phyloP scores from a whole-genome alignment of 768 basidiomycete species.

The Psilocybe sp. region DNA sequence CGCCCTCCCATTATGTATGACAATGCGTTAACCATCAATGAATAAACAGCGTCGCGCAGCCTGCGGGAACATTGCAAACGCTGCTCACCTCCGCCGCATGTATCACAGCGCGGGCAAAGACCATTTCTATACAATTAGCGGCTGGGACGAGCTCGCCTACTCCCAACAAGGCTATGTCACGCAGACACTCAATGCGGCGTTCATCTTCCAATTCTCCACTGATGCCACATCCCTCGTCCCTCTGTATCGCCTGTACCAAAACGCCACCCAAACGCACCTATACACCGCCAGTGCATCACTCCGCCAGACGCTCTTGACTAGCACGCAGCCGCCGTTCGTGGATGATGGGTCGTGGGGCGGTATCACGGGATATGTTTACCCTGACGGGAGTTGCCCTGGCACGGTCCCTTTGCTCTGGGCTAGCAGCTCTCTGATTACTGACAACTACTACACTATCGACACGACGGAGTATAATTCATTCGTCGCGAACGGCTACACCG shows the following conservation, averaged over 20 bases:
- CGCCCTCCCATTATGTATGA: too few relatives aligned
- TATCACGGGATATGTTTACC: conserved; percentile 7
- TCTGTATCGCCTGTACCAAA: conserved; percentile 6
- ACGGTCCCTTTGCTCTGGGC: not conserved
- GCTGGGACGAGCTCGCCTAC: conserved; percentile 3
- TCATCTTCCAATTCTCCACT: conserved; percentile 2
- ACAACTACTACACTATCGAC: not conserved
- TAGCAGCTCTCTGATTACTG: not conserved
- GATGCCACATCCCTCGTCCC: conserved; percentile 3
- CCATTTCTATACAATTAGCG: conserved; percentile 11
- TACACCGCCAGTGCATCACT: conserved; percentile 6
- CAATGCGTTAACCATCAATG: too few relatives aligned
- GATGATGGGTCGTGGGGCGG: not conserved
- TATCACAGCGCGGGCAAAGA: not conserved
- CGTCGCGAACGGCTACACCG: not conserved
- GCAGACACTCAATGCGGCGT: conserved; percentile 4
- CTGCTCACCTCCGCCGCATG: too few relatives aligned
- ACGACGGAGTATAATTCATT: not conserved
- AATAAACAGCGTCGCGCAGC: too few relatives aligned
- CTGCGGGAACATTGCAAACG: too few relatives aligned
- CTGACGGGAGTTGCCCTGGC: not conserved
- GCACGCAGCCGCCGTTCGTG: conserved; percentile 4
- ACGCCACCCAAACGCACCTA: conserved; percentile 1
- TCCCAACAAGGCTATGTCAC: conserved; percentile 1
- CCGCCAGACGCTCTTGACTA: not conserved